phyloP scores from a whole-genome alignment of 2,329 filamentous ascomycete species.

The Penicillium sp. region DNA sequence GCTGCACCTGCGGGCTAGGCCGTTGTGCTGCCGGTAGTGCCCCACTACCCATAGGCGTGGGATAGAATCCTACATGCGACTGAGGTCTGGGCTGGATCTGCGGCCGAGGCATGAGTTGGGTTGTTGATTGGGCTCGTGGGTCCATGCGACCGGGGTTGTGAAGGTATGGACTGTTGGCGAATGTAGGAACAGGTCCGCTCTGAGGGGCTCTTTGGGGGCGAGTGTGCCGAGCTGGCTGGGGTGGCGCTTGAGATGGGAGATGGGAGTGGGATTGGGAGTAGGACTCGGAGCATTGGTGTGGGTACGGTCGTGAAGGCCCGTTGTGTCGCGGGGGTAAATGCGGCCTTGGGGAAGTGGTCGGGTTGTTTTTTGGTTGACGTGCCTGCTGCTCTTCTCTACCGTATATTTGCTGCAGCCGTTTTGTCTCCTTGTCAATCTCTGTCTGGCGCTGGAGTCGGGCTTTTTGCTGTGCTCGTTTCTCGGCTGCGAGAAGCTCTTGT shows the following conservation, averaged over 20 bases:
- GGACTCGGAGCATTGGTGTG: slow-evolving; percentile 17
- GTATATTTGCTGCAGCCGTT: slow-evolving; percentile 60
- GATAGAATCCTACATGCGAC: slow-evolving; percentile 17
- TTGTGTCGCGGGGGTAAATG: slow-evolving; percentile 19
- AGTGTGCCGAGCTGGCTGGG: slow-evolving; percentile 12
- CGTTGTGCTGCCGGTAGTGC: slow-evolving; percentile 6
- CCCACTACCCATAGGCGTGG: slow-evolving; percentile 12
- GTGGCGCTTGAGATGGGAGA: slow-evolving; percentile 13
- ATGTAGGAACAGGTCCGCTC: slow-evolving; percentile 10
- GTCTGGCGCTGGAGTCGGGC: slow-evolving; percentile 46
- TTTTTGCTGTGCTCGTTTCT: slow-evolving; percentile 41
- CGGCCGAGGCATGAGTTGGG: slow-evolving; percentile 16
- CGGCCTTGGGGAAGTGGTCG: slow-evolving; percentile 10
- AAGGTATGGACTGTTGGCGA: slow-evolving; percentile 18
- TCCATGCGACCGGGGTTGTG: slow-evolving; percentile 10
- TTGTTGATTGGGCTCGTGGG: slow-evolving; percentile 20
- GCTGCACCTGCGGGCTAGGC: slow-evolving; percentile 23
- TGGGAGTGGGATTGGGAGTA: slow-evolving; percentile 22
- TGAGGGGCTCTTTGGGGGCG: slow-evolving; percentile 15
- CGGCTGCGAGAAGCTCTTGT: slow-evolving; percentile 50
- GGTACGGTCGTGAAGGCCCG: slow-evolving; percentile 14
- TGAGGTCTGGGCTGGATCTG: slow-evolving; percentile 15
- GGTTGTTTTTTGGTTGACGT: slow-evolving; percentile 19
- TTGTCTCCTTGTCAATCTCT: slow-evolving; percentile 71
- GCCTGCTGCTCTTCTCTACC: slow-evolving; percentile 43